Evolutionary conservation across 116 monocot genomes (phyloP).

Genomic region (Iris pallida): DNA sequence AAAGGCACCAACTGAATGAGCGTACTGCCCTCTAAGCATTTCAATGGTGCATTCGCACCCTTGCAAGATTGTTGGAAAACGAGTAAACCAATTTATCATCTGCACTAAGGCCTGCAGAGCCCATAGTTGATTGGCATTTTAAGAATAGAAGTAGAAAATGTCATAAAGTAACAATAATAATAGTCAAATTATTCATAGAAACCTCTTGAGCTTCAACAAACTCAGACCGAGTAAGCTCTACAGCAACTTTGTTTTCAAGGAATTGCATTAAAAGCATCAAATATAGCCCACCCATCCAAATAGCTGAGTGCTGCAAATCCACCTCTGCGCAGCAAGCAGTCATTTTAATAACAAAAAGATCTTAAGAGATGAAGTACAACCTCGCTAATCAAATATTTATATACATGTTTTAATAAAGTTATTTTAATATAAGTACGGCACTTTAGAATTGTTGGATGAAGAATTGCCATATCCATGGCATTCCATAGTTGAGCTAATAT

Average conservation of each 20-base stretch:
- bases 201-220: conserved; percentile 98
- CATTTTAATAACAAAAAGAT: not conserved
- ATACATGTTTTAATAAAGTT: too few species aligned
- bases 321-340: conserved; percentile 46
- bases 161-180: too few species aligned
- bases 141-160: too few species aligned
- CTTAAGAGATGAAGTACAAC: not conserved
- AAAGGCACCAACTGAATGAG: conserved; percentile 90
- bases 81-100: conserved; percentile 86
- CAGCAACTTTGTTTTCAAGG: conserved; percentile 91
- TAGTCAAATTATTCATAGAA: too few species aligned
- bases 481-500: too few species aligned
- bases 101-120: conserved; percentile 64
- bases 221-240: conserved; percentile 87
- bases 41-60: conserved; percentile 90
- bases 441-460: too few species aligned
- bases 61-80: conserved; percentile 91
- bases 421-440: too few species aligned
- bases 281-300: conserved; percentile 86
- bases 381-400: too few species aligned
- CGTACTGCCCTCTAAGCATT: conserved; percentile 96
- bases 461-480: too few species aligned
- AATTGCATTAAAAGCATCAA: conserved; percentile 95
- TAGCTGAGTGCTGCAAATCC: conserved; percentile 75
- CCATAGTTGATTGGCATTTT: not conserved